phyloP scores from a whole-genome alignment of 2,329 filamentous ascomycete genomes.

The Claviceps sp. region DNA sequence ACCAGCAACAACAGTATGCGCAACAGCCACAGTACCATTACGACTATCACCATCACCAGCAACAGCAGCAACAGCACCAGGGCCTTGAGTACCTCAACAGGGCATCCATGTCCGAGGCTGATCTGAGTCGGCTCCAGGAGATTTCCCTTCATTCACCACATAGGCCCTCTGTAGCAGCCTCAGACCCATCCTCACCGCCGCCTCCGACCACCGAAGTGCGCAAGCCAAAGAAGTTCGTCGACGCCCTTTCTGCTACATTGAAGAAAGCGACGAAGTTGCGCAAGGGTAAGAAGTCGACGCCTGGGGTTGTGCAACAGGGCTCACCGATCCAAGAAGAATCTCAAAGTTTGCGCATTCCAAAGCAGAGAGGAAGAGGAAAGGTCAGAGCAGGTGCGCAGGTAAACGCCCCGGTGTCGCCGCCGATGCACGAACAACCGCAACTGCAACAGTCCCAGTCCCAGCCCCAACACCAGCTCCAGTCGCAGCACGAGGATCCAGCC shows the following conservation, averaged over 20 bases:
- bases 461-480: not conserved
- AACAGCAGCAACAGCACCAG: slow-evolving; percentile 1
- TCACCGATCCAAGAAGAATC: slow-evolving; percentile 19
- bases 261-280: slow-evolving; percentile 25
- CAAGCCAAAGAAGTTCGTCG: slow-evolving; percentile 26
- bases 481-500: slow-evolving; percentile 12
- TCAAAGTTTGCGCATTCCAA: slow-evolving; percentile 20
- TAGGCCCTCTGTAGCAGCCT: slow-evolving; percentile 12
- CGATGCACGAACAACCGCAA: slow-evolving; percentile 15
- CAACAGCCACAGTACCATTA: not conserved
- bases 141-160: slow-evolving; percentile 30
- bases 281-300: slow-evolving; percentile 15
- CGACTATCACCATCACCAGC: not conserved
- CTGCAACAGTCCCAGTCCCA: not conserved
- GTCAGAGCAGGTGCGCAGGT: slow-evolving; percentile 9
- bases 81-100: slow-evolving; percentile 14
- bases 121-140: slow-evolving; percentile 32
- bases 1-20: slow-evolving; percentile 6
- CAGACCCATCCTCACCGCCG: slow-evolving; percentile 19
- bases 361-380: slow-evolving; percentile 17
- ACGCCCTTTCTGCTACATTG: slow-evolving; percentile 27
- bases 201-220: slow-evolving; percentile 18
- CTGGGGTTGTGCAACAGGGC: slow-evolving; percentile 10
- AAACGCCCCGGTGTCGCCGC: slow-evolving; percentile 12
- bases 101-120: slow-evolving; percentile 33